These are phyloP conservation scores for Calonectria hongkongensis DNA, from an alignment of 2,329 filamentous ascomycete species.

Conservation along the genomic window DNA sequence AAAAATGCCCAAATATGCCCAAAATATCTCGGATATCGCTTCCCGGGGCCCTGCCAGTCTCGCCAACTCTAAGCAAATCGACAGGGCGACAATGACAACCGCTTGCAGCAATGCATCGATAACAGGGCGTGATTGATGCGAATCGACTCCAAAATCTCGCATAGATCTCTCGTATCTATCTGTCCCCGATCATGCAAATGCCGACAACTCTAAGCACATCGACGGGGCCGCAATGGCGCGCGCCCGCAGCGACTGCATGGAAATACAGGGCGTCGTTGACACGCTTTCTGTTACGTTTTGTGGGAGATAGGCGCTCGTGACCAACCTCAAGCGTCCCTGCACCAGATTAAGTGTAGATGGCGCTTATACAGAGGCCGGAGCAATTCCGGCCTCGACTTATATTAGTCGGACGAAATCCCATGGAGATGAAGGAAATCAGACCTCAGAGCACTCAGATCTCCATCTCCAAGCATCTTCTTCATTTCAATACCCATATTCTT, in stretches of 20 bases:
- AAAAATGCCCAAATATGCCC: background rate
- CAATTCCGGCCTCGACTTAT: slow-evolving; percentile 69
- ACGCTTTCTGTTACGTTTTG: slow-evolving; percentile 54
- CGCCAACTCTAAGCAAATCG: slow-evolving; percentile 3
- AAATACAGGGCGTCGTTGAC: slow-evolving; percentile 23
- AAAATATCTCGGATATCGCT: background rate
- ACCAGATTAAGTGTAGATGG: slow-evolving; percentile 44
- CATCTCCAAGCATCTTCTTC: background rate
- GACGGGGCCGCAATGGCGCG: slow-evolving; percentile 26
- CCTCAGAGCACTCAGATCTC: background rate
- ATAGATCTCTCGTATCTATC: slow-evolving; percentile 12
- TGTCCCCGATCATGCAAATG: slow-evolving; percentile 11
- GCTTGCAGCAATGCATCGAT: slow-evolving; percentile 17
- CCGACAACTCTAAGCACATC: slow-evolving; percentile 30
- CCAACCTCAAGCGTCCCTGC: slow-evolving; percentile 42
- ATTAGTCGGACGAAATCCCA: slow-evolving; percentile 62
- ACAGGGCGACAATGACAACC: slow-evolving; percentile 20
- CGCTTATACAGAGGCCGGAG: slow-evolving; percentile 64
- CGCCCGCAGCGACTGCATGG: slow-evolving; percentile 32
- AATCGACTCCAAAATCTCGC: background rate
- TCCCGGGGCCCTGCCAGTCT: background rate
- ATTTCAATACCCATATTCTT: background rate
- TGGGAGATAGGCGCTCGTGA: slow-evolving; percentile 40
- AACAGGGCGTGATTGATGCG: slow-evolving; percentile 23
- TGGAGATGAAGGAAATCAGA: slow-evolving; percentile 35